Conservation (phyloP, 495 filamentous ascomycete genomes). For the Neurospora terricola region DNA sequence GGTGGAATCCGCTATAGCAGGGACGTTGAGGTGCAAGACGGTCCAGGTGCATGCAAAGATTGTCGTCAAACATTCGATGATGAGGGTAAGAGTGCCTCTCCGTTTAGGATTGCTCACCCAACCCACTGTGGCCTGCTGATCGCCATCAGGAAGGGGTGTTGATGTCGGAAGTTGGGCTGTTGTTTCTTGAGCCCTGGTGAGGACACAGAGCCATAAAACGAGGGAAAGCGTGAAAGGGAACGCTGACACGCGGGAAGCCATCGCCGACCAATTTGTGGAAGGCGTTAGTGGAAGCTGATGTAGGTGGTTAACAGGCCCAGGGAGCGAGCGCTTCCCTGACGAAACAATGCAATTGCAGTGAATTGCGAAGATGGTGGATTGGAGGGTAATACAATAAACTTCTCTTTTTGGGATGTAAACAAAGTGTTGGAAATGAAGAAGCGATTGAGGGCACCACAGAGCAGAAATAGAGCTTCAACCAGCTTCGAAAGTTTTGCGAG, state of each 20-base stretch:
- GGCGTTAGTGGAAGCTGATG: background rate
- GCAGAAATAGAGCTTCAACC: too few species aligned
- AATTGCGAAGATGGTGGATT: too few species aligned
- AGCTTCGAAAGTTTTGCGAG: too few species aligned
- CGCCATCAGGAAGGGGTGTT: background rate
- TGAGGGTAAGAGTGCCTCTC: background rate
- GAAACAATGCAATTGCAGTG: too few species aligned
- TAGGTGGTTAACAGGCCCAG: too few species aligned
- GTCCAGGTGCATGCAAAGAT: background rate
- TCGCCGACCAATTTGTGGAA: background rate
- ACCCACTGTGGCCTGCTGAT: background rate
- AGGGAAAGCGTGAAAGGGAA: background rate
- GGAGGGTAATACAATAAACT: too few species aligned
- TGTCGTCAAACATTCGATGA: background rate
- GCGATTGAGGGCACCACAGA: too few species aligned
- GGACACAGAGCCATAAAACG: background rate
- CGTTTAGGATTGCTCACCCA: background rate
- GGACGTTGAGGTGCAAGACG: background rate
- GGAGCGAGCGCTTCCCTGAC: too few species aligned
- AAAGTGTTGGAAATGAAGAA: too few species aligned
- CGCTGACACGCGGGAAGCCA: background rate
- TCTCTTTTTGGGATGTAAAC: too few species aligned
- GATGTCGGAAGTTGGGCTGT: background rate
- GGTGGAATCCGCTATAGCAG: background rate
- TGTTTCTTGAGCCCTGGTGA: background rate